Evolutionary conservation across 1,284 basidiomycete species (phyloP).

Genomic region (Lignosus rhinocerotis): DNA sequence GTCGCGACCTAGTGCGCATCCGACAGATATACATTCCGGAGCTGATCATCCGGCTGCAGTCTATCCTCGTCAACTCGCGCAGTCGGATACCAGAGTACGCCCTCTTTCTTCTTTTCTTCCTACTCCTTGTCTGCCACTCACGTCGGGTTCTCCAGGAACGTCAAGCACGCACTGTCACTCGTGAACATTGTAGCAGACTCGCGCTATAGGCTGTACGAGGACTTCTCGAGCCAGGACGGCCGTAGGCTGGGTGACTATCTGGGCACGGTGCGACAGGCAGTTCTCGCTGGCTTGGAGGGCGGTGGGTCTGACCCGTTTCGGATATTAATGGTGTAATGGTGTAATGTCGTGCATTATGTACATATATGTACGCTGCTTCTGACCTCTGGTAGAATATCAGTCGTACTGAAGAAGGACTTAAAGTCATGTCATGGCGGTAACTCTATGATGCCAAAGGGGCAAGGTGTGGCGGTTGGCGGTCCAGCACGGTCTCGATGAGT

Average conservation of each 20-base stretch:
- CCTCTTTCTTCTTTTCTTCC: background rate
- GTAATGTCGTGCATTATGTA: too few species aligned
- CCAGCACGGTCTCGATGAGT: too few species aligned
- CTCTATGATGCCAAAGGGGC: too few species aligned
- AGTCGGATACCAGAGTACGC: conserved; percentile 68
- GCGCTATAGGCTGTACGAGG: conserved; percentile 83
- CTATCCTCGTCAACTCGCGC: conserved; percentile 69
- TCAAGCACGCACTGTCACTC: conserved; percentile 78
- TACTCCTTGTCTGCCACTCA: background rate
- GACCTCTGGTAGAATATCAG: too few species aligned
- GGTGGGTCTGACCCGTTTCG: conserved; percentile 76
- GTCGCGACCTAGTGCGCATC: conserved; percentile 75
- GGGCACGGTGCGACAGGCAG: conserved; percentile 65
- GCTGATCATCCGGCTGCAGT: conserved; percentile 84
- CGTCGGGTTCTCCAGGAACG: conserved; percentile 60
- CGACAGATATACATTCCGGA: conserved; percentile 92
- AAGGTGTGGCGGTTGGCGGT: too few species aligned
- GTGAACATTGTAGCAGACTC: conserved; percentile 89
- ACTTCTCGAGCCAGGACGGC: conserved; percentile 71
- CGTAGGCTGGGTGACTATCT: conserved; percentile 70
- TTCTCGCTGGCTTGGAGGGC: conserved; percentile 67
- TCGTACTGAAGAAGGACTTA: too few species aligned
- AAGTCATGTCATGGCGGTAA: too few species aligned
- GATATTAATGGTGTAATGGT: conserved; percentile 36
- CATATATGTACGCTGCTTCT: too few species aligned